Evolutionary conservation across 2,329 filamentous ascomycete species (phyloP), one percentile per base, ranked within the genome.

Genomic region (Stagonosporopsis cucurbitacearum): DNA sequence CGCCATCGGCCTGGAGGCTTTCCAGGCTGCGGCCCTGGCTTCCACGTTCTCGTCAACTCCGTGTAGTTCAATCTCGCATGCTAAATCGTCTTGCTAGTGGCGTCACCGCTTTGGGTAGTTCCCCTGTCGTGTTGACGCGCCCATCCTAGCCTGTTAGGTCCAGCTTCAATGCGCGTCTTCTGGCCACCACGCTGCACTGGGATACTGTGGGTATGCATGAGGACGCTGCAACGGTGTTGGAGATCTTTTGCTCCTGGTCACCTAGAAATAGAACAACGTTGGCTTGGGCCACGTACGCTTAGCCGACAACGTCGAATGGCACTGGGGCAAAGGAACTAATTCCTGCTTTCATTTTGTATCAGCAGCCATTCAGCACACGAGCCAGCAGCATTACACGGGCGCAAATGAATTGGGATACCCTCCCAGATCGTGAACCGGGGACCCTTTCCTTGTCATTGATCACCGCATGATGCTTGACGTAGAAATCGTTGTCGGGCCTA

Each of bases 381-480:
- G 70, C 68, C 68, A 57, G 57, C 59, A 67, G 72, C 72, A 75
- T 75, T 74, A 67, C 66, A 65, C 62, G 63, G 51, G 66, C 60
- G 69, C 60, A 73, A 69, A 70, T 71, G 67, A 69, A 66, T 62
- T 68, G 66, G 64, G 68, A 67, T 65, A 47, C 62, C 72, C 67
- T 64, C 68, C 69, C 64, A 73, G 69, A 75, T 76, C 74, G 68
- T 64, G 67, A 68, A 69, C 71, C 71, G 64, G 72, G 72, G 62
- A 48, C 49, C 68, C 66, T 60, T 66, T 70, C 70, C 74, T 64
- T 69, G 73, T 69, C 68, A 72, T 69, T 75, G 74, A 76, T 74
- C 75, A 78, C 74, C 69, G 74, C 75, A 78, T 77, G 75, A 75
- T 77, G 75, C 74, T 75, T 74, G 72, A 75, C 73, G 68, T 74